Evolutionary conservation across 139 green algal species (phyloP).

Genomic region (Pseudopediastrum boryanum): DNA sequence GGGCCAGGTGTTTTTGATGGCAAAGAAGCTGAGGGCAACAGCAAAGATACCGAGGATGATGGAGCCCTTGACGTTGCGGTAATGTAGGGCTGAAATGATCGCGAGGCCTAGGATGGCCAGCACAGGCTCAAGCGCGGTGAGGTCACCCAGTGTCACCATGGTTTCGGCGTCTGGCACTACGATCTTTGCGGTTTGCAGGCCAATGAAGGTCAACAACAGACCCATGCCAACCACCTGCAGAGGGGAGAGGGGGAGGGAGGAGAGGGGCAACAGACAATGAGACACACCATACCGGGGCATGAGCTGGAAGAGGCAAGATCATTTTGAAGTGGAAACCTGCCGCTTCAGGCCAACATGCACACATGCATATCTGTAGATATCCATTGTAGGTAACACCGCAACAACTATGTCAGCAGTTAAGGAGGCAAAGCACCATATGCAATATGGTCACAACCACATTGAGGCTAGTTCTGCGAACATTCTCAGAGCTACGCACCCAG

Average conservation of each 20-base stretch:
- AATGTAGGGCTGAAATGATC: conserved; percentile 46
- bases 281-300: no score
- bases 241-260: neutral
- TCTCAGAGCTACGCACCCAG: no score
- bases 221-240: conserved; percentile 56
- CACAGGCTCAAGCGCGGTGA: conserved; percentile 31
- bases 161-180: conserved; percentile 48
- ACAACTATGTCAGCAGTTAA: no score
- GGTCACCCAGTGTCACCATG: conserved; percentile 20
- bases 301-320: no score
- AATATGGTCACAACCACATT: no score
- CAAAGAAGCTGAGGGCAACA: conserved; percentile 42
- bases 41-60: conserved; percentile 54
- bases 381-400: no score
- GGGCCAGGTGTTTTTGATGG: conserved; percentile 28
- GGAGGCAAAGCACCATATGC: no score
- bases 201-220: conserved; percentile 58
- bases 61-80: conserved; percentile 42
- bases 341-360: no score
- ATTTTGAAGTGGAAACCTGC: no score
- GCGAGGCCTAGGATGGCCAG: conserved; percentile 40
- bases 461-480: no score
- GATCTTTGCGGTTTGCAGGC: conserved; percentile 46
- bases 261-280: no score
- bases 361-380: no score